These are phyloP conservation scores for Fusarium cyanostomum DNA, from an alignment of 2,329 filamentous ascomycete genomes.

Conservation along the genomic window DNA sequence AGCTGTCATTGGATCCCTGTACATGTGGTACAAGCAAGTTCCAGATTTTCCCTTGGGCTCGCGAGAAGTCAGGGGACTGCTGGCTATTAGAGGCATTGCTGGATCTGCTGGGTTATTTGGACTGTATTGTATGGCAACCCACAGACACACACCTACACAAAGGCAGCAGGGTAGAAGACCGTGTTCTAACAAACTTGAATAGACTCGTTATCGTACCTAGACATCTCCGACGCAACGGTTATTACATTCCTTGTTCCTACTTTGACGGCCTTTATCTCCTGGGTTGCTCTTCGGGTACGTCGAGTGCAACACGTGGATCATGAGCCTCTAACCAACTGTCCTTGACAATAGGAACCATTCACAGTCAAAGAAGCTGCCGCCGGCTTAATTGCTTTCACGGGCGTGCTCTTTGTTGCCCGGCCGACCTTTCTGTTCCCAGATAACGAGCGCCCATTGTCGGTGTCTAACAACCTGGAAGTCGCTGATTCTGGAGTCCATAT, in stretches of 20 bases:
- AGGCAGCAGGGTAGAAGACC: accelerated
- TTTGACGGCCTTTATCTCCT: constrained; percentile 71
- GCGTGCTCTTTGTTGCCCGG: constrained; percentile 79
- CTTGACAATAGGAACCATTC: constrained; percentile 69
- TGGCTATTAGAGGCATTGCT: constrained; percentile 70
- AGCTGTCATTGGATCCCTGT: constrained; percentile 48
- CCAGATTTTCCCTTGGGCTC: constrained; percentile 74
- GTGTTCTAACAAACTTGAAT: constrained; percentile 24
- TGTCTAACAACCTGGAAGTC: neutral
- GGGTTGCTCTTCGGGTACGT: constrained; percentile 57
- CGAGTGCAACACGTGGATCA: accelerated
- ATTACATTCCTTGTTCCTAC: constrained; percentile 82
- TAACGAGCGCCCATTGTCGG: neutral
- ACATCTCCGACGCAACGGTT: constrained; percentile 80
- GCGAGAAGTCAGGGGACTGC: constrained; percentile 67
- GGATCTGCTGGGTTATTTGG: constrained; percentile 76
- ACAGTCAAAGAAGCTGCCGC: constrained; percentile 75
- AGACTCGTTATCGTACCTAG: constrained; percentile 69
- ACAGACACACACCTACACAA: accelerated
- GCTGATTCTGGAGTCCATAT: constrained; percentile 8
- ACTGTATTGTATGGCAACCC: constrained; percentile 52
- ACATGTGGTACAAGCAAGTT: constrained; percentile 54
- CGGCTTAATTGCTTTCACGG: constrained; percentile 73
- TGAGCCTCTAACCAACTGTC: constrained; percentile 22
- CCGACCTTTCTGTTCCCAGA: constrained; percentile 66